Evolutionary conservation across 345 rosid genomes (phyloP), one percentile per base, ranked within the genome.

Genomic region (Eucalyptus decipiens): DNA sequence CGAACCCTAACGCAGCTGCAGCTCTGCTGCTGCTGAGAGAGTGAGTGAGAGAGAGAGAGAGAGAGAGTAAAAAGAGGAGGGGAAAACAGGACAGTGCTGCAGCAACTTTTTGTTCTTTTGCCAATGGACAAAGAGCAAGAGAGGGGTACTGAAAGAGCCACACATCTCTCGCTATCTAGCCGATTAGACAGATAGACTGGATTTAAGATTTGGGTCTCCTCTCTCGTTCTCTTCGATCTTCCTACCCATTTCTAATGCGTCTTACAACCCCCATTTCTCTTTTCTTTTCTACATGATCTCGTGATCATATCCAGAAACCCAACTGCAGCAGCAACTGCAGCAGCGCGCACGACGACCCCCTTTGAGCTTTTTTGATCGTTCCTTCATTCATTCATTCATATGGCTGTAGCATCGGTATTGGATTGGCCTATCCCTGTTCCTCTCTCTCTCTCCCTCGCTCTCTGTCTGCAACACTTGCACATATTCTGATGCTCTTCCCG

Each of bases 401-500:
- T 40, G 47, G 9, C 83, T 76, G 83, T 21, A 40, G 47, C 47
- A 10, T 21, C 4, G 83, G 83, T 37, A 37, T 40, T 12, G 47
- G 83, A 40, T 76, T 23, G 83, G 83, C 28, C 45, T 13, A 40
- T 37, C 9, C 42, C 83, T 76, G 47, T 76, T 37, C 42, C 47
- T 69, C 80, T 9, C 80, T 19, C 62, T 28, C 67, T 60, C 67
- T 14, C 34, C 16, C 37, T 12, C 9, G 24, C 80, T 21, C 80
- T 21, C 47, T 37, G 8, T 21, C 47, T 76, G 16, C 24, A 21
- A 40, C 83, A 37, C 24, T 76, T 11, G 12, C 47, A 76, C 83
- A 76, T 40, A 76, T 76, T 89, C 89, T 90, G 92, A 88, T 76
- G 92, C 91, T 89, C 88, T 90, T 88, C 80, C 58, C 37, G 23